Percentiles rank a stretch among this genome's conserved stretches.
Evolutionary conservation across 2,329 filamentous ascomycete genomes (phyloP).

Genomic region (Alternaria alternata): DNA sequence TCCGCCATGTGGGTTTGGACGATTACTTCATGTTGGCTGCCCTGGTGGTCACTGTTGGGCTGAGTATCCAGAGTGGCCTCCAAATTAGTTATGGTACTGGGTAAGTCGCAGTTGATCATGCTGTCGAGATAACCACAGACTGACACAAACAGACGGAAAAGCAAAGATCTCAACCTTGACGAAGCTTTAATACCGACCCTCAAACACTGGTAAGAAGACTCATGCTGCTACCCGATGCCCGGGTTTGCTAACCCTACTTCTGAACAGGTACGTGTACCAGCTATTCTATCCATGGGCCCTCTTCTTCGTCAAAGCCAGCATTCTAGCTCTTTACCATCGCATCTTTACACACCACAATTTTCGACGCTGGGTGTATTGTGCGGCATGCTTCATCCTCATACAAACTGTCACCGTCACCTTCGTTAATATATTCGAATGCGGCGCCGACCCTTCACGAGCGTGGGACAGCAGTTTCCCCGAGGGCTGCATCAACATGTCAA

Average conservation of each 20-base stretch:
- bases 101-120: background rate
- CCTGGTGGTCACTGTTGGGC: background rate
- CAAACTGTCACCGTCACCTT: background rate
- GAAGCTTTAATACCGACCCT: background rate
- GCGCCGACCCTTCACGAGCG: background rate
- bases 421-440: background rate
- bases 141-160: background rate
- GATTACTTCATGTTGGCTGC: background rate
- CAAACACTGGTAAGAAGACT: background rate
- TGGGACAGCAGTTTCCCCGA: background rate
- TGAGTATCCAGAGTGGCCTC: background rate
- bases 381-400: background rate
- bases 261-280: background rate
- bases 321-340: background rate
- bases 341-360: background rate
- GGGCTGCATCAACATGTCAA: background rate
- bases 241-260: background rate
- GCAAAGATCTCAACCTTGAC: background rate
- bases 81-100: background rate
- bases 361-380: background rate
- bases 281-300: background rate
- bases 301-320: background rate
- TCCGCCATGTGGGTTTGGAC: background rate
- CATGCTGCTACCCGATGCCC: background rate
- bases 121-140: background rate